Evolutionary conservation across 495 filamentous ascomycete genomes (phyloP).

Genomic region (Penicillium crystallinum): DNA sequence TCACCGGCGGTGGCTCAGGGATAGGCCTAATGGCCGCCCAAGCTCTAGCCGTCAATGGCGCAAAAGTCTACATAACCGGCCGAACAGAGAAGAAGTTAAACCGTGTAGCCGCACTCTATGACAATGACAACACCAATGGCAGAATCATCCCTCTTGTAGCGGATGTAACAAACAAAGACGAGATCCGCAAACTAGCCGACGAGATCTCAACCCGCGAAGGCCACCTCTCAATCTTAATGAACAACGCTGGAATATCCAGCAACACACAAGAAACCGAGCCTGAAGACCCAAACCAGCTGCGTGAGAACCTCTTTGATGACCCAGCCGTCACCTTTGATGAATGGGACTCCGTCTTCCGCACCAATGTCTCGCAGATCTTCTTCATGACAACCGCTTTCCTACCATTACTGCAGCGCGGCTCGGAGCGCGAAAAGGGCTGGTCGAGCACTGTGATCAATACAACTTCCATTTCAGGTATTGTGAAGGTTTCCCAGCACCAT

Average conservation of each 20-base stretch:
- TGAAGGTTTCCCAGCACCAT: conserved; percentile 47
- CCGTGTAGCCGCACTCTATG: conserved; percentile 41
- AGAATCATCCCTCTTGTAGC: conserved; percentile 52
- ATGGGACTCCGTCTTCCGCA: conserved; percentile 44
- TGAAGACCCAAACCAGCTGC: conserved; percentile 43
- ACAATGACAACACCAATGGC: conserved; percentile 40
- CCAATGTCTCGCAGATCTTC: conserved; percentile 46
- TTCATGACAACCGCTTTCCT: conserved; percentile 42
- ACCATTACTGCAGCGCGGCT: conserved; percentile 40
- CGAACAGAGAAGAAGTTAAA: conserved; percentile 52
- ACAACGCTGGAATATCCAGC: conserved; percentile 49
- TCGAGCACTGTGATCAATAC: conserved; percentile 57
- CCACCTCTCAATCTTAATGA: conserved; percentile 48
- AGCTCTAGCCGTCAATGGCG: conserved; percentile 57
- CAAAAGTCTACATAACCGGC: conserved; percentile 57
- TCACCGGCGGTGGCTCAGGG: conserved; percentile 52
- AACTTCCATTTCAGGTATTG: conserved; percentile 48
- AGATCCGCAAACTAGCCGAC: conserved; percentile 40
- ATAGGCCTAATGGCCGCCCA: conserved; percentile 52
- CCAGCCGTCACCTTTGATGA: conserved; percentile 31
- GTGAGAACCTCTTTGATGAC: conserved; percentile 53
- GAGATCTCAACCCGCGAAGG: conserved; percentile 41
- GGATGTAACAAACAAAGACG: conserved; percentile 46
- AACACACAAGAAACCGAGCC: conserved; percentile 29
- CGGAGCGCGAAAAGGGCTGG: conserved; percentile 43